Percentiles rank a stretch among this genome's conserved stretches.
phyloP scores from a whole-genome alignment of 805 yeast genomes.

The Phaffomyces opuntiae region DNA sequence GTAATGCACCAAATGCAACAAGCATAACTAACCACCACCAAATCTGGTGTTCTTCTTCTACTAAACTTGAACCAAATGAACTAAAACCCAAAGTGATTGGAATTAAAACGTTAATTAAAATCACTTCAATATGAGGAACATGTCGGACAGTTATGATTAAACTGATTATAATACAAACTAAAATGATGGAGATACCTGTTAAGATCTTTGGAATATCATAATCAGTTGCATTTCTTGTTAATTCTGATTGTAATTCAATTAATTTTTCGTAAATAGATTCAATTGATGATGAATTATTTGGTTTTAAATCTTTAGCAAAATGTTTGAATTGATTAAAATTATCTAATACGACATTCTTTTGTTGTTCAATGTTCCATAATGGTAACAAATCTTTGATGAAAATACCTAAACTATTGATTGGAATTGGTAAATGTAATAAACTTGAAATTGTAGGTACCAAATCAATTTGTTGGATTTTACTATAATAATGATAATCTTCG shows the following conservation, averaged over 20 bases:
- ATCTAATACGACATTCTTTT: constrained; percentile 35
- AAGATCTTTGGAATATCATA: constrained; percentile 52
- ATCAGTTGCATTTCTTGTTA: constrained; percentile 62
- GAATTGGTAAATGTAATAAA: constrained; percentile 77
- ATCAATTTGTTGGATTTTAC: constrained; percentile 66
- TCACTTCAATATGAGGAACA: neutral
- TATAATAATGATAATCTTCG: constrained; percentile 46
- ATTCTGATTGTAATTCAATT: constrained; percentile 35
- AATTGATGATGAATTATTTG: constrained; percentile 6
- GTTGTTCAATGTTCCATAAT: constrained; percentile 37
- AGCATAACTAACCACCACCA: constrained; percentile 72
- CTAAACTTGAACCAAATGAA: constrained; percentile 79
- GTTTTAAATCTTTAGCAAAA: constrained; percentile 26
- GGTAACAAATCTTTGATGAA: constrained; percentile 51
- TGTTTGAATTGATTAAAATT: constrained; percentile 52
- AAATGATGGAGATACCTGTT: constrained; percentile 20
- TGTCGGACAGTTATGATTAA: neutral
- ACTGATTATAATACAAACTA: constrained; percentile 9
- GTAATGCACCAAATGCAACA: neutral
- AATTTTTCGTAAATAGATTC: constrained; percentile 11
- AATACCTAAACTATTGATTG: constrained; percentile 81
- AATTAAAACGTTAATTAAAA: neutral
- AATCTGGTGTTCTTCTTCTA: constrained; percentile 93
- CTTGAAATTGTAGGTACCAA: constrained; percentile 79
- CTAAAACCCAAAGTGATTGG: constrained; percentile 39